A percentile compares a stretch with the other conserved stretches of the same genome.
phyloP scores from a whole-genome alignment of 2,329 filamentous ascomycete species.

The Hypoxylon sp. region DNA sequence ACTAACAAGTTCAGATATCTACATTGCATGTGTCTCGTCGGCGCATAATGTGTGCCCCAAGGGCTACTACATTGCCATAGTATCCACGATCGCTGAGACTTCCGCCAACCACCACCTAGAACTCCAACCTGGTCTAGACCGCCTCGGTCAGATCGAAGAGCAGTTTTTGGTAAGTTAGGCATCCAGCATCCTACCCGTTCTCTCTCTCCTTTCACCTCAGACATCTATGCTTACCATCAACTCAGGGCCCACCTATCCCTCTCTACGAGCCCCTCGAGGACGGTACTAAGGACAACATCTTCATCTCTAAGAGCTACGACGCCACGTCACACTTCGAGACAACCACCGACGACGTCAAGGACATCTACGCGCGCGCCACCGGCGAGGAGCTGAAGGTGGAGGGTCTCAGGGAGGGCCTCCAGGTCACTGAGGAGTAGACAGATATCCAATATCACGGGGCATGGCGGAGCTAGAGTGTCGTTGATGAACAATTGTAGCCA shows the following conservation, averaged over 20 bases:
- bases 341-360: constrained; percentile 87
- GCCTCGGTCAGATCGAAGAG: constrained; percentile 94
- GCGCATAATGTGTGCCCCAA: constrained; percentile 99
- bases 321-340: constrained; percentile 98
- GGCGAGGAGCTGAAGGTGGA: constrained; percentile 91
- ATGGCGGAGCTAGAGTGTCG: neutral
- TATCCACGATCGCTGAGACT: constrained; percentile 95
- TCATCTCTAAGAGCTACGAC: constrained; percentile 98
- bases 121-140: constrained; percentile 90
- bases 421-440: constrained; percentile 75
- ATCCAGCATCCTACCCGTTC: neutral
- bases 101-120: constrained; percentile 95
- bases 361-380: constrained; percentile 87
- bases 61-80: constrained; percentile 98
- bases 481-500: constrained; percentile 15
- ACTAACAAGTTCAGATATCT: constrained; percentile 68
- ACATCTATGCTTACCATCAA: constrained; percentile 15
- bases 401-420: constrained; percentile 83
- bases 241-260: constrained; percentile 82
- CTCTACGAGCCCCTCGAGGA: constrained; percentile 91
- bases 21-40: constrained; percentile 94
- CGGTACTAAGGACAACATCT: constrained; percentile 90
- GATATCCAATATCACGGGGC: neutral
- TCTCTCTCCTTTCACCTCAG: neutral
- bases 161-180: constrained; percentile 83